Evolutionary conservation across 1,284 basidiomycete genomes (phyloP).

Genomic region (Sanguinoderma infundibulare): DNA sequence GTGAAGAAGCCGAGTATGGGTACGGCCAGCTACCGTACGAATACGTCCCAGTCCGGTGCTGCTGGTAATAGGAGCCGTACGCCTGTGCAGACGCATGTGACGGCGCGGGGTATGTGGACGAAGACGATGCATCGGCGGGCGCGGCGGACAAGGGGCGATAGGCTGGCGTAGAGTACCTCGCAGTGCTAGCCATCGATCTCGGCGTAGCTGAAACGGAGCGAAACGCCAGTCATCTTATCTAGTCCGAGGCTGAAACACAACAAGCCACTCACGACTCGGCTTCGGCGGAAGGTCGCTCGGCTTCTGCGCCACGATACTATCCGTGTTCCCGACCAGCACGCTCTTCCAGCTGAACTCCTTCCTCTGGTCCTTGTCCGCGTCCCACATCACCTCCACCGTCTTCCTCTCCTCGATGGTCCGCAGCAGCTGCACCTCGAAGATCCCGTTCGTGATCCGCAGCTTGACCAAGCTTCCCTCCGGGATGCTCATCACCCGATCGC

Average conservation of each 20-base stretch:
- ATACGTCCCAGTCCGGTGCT: conserved; percentile 27
- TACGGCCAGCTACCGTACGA: conserved; percentile 40
- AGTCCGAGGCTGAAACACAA: background rate
- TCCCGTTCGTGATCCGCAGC: conserved; percentile 76
- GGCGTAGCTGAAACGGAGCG: conserved; percentile 9
- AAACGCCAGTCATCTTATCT: background rate
- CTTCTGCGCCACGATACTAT: conserved; percentile 59
- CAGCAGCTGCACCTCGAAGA: conserved; percentile 80
- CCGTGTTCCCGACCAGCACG: conserved; percentile 56
- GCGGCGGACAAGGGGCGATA: background rate
- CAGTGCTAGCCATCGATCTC: background rate
- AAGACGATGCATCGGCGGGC: background rate
- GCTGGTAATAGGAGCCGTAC: conserved; percentile 21
- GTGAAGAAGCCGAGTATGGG: conserved; percentile 18
- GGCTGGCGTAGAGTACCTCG: conserved; percentile 1
- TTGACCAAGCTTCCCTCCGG: conserved; percentile 53
- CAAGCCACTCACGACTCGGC: conserved; percentile 38
- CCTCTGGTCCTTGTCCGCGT: conserved; percentile 59
- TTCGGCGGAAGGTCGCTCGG: conserved; percentile 47
- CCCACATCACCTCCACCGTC: conserved; percentile 80
- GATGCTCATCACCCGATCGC: background rate
- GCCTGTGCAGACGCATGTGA: background rate
- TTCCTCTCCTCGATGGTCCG: conserved; percentile 69
- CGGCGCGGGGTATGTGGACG: background rate
- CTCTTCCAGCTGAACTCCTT: conserved; percentile 82